Conservation (phyloP, 345 rosid genomes). For the Populus davidiana region DNA sequence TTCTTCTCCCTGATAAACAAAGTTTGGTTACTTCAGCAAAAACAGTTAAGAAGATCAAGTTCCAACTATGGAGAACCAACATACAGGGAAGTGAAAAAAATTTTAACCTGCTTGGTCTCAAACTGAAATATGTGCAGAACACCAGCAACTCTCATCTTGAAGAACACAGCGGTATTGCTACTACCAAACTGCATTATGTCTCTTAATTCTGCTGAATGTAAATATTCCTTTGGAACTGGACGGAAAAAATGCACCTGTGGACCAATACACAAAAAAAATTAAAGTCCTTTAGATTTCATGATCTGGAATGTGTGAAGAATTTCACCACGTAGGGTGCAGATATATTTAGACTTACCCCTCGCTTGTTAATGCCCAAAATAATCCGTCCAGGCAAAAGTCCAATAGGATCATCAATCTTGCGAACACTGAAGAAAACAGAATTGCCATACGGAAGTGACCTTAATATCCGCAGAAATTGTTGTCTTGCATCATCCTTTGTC, state of each 20-base stretch:
- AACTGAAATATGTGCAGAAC: conserved; percentile 96
- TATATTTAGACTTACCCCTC: conserved; percentile 66
- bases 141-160: conserved; percentile 99
- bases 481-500: conserved; percentile 95
- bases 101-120: conserved; percentile 89
- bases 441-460: conserved; percentile 87
- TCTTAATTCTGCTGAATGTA: conserved; percentile 92
- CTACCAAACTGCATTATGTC: conserved; percentile 99
- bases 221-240: conserved; percentile 93
- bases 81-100: background rate
- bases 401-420: conserved; percentile 97
- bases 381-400: conserved; percentile 94
- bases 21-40: background rate
- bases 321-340: background rate
- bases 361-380: conserved; percentile 89
- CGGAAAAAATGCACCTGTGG: conserved; percentile 91
- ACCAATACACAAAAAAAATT: conserved; percentile 17
- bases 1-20: conserved; percentile 76
- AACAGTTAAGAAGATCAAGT: background rate
- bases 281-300: background rate
- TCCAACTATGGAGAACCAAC: background rate
- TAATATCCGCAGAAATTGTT: conserved; percentile 79
- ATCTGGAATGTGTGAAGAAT: background rate
- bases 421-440: conserved; percentile 86
- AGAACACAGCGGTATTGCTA: conserved; percentile 94